Conservation (phyloP, 257 asterid genomes). For the Solanum stenotomum region DNA sequence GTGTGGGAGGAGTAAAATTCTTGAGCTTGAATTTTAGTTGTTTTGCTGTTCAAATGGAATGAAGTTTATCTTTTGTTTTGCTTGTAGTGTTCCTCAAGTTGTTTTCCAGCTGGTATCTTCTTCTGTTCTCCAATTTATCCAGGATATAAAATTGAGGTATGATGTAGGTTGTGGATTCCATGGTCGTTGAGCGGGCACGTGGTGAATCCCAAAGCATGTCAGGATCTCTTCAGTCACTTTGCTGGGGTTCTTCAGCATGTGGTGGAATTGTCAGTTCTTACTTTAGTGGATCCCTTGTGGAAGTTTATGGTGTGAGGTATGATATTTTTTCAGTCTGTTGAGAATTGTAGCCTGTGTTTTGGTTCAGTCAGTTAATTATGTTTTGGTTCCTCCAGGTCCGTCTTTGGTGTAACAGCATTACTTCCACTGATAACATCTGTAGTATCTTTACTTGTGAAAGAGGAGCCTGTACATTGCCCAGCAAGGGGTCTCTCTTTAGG, state of each 20-base stretch:
- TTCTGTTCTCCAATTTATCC: background rate
- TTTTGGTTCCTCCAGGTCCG: conserved; percentile 53
- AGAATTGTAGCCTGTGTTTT: background rate
- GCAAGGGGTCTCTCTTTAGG: conserved; percentile 30
- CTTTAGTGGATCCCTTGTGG: conserved; percentile 95
- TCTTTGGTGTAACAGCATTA: conserved; percentile 85
- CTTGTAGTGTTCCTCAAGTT: background rate
- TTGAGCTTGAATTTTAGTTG: background rate
- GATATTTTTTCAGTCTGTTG: background rate
- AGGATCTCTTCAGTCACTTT: conserved; percentile 93
- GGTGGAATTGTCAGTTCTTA: conserved; percentile 90
- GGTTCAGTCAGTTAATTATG: background rate
- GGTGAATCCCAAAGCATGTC: conserved; percentile 97
- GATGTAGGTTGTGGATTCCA: conserved; percentile 89
- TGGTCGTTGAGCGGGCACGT: conserved; percentile 98
- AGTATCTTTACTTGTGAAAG: conserved; percentile 84
- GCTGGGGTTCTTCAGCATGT: conserved; percentile 99
- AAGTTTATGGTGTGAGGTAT: conserved; percentile 92
- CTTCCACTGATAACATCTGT: conserved; percentile 95
- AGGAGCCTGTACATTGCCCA: conserved; percentile 42
- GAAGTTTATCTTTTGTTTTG: background rate
- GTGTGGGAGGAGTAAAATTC: background rate
- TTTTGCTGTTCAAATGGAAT: background rate
- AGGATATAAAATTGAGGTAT: conserved; percentile 15
- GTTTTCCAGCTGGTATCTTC: background rate